Base-by-base conservation (phyloP, 2,329 filamentous ascomycete species). In the Aschersonia sp. region DNA sequence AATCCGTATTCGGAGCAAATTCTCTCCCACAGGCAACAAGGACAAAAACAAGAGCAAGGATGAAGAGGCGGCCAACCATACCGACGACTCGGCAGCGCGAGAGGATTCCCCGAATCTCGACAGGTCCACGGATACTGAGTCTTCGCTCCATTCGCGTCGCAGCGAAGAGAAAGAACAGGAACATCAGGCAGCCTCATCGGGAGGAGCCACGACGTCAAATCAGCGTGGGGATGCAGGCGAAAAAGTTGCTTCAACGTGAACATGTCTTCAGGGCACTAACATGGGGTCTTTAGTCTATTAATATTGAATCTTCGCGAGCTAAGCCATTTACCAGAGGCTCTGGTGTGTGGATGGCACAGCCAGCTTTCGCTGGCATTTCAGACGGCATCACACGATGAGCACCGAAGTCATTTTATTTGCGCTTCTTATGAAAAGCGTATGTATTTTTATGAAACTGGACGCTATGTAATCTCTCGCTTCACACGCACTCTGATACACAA, bases 1-100 rank as follows among this genome's bases (percentile, higher is more conserved):
- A 6, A 69, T 73, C 40, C 63, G 70, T 3, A 53, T 53, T 30
- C 64, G 62, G 46, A 67, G 61, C 52, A 62, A 60, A 48, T 70
- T 66, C 48, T 63, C 65, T 3, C 60, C 62, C 0, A 62, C 60
- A 3, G 47, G 52, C 5, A 43, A 44, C 30, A 56, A 50, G 35
- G 45, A 55, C 40, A n/a, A n/a, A 6, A 20, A 20, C 20, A 3
- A 42, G 40, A 5, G 40, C 10, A 47, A 56, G 32, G 57, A 58
- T 40, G 55, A 55, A 35, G 52, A 55, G 50, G 49, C 53, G 5
- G 44, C 20, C 35, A 38, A 38, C 20, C 20, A 20, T 38, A 12
- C 7, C 7, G 35, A 12, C 7, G 12, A 38, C 3, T 38, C 35
- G 7, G 35, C 7, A 12, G 35, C 12, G 12, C 35, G 35, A 12